Evolutionary conservation across 441 rosid species (phyloP).

Genomic region (Lepidium campestre): DNA sequence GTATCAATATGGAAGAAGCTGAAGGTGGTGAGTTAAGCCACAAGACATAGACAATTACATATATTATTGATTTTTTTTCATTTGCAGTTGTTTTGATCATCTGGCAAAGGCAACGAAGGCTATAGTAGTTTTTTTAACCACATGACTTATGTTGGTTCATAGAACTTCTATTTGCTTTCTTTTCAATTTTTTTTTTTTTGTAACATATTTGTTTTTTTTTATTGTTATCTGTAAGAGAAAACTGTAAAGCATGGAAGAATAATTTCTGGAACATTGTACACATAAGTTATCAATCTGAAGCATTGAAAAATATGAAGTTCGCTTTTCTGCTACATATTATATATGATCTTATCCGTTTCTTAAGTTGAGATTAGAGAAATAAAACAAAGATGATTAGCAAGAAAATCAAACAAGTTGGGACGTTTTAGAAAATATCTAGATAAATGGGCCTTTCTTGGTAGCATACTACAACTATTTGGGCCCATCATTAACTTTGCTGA

Average conservation of each 20-base stretch:
- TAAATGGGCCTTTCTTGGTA: not conserved
- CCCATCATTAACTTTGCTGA: not conserved
- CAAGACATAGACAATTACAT: slow-evolving; percentile 13
- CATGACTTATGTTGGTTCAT: slow-evolving; percentile 9
- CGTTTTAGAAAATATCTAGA: not conserved
- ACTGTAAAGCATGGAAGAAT: slow-evolving; percentile 23
- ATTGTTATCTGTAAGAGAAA: slow-evolving; percentile 1
- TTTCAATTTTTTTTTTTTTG: slow-evolving; percentile 4
- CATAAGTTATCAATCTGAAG: not conserved
- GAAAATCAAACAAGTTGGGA: not conserved
- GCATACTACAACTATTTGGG: not conserved
- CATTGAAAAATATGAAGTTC: not conserved
- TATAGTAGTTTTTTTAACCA: slow-evolving; percentile 14
- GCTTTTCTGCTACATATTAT: not conserved
- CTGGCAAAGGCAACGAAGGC: slow-evolving; percentile 5
- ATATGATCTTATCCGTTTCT: too few relatives aligned
- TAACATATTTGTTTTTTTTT: slow-evolving; percentile 14
- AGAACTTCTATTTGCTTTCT: slow-evolving; percentile 15
- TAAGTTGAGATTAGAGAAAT: not conserved
- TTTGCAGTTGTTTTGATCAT: slow-evolving; percentile 15
- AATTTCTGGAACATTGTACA: slow-evolving; percentile 5
- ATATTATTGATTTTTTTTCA: not conserved
- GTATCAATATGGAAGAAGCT: slow-evolving; percentile 31
- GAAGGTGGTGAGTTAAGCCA: slow-evolving; percentile 22
- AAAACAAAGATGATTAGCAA: not conserved